Evolutionary conservation across 345 rosid genomes (phyloP).

Genomic region (Euclidium syriacum): DNA sequence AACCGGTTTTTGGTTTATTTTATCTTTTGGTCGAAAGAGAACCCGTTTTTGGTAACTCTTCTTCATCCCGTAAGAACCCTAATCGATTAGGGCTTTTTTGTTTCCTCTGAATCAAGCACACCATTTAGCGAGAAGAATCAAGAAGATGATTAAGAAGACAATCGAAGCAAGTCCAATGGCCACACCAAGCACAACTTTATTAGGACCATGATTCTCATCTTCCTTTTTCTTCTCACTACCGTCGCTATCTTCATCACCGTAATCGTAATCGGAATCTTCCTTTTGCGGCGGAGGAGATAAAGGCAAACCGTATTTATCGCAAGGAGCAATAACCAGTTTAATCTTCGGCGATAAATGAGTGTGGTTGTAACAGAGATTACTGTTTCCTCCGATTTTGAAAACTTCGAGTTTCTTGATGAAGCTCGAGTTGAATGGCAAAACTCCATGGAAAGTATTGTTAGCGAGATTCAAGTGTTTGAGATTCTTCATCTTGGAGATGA

Average conservation of each 20-base stretch:
- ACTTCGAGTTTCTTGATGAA: constrained; percentile 56
- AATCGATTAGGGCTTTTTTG: constrained; percentile 6
- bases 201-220: constrained; percentile 72
- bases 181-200: constrained; percentile 79
- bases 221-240: constrained; percentile 38
- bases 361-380: constrained; percentile 76
- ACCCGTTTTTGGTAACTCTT: too few species aligned
- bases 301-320: constrained; percentile 91
- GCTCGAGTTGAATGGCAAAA: constrained; percentile 74
- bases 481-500: constrained; percentile 58
- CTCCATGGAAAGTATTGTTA: constrained; percentile 68
- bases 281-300: constrained; percentile 75
- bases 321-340: constrained; percentile 77
- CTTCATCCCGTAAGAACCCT: constrained; percentile 20
- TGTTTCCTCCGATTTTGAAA: constrained; percentile 72
- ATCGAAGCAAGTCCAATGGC: constrained; percentile 79
- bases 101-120: constrained; percentile 46
- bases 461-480: constrained; percentile 70
- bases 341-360: constrained; percentile 58
- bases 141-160: constrained; percentile 80
- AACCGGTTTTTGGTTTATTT: too few species aligned
- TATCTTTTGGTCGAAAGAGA: too few species aligned
- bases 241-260: constrained; percentile 32
- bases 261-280: constrained; percentile 50
- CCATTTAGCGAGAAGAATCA: constrained; percentile 75